These are phyloP conservation scores for Aplosporella prunicola DNA, from an alignment of 2,329 filamentous ascomycete genomes.

Conservation along the genomic window DNA sequence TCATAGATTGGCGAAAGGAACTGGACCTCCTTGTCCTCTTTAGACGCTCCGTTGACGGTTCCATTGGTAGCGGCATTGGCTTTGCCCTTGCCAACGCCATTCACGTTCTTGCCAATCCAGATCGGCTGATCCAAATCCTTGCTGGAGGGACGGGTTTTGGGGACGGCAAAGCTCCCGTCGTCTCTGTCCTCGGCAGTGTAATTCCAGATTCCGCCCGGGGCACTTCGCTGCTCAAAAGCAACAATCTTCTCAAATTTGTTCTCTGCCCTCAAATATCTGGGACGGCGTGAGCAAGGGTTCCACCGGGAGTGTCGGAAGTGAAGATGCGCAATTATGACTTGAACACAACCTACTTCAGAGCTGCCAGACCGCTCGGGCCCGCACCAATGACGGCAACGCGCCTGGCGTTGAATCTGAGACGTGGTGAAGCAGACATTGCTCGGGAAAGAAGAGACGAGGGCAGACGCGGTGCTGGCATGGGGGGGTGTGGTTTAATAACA, in stretches of 20 bases:
- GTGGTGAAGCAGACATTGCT: constrained; percentile 5
- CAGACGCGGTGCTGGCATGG: too few relatives aligned
- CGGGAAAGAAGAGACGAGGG: constrained; percentile 4
- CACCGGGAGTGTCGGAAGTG: too few relatives aligned
- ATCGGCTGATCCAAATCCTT: constrained; percentile 55
- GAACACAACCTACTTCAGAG: constrained; percentile 51
- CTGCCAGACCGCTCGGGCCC: constrained; percentile 67
- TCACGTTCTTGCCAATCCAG: constrained; percentile 27
- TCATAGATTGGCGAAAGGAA: constrained; percentile 84
- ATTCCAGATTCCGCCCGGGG: constrained; percentile 79
- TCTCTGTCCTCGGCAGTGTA: constrained; percentile 50
- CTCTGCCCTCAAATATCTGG: constrained; percentile 61
- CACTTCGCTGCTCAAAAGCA: constrained; percentile 71
- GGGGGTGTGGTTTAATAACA: constrained; percentile 4
- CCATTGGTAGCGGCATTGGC: background rate
- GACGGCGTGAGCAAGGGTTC: constrained; percentile 5
- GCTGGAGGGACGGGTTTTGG: constrained; percentile 47
- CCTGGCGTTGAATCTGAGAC: constrained; percentile 34
- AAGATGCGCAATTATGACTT: background rate
- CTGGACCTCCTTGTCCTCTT: constrained; percentile 36
- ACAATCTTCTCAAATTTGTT: constrained; percentile 60
- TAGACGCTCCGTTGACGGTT: constrained; percentile 6
- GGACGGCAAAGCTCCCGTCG: constrained; percentile 43
- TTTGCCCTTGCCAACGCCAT: background rate
- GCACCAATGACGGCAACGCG: constrained; percentile 72